A percentile compares a stretch with the other conserved stretches of the same genome.
Conservation (phyloP, 2,329 filamentous ascomycete species). For the Aspergillus brunneoviolaceus region DNA sequence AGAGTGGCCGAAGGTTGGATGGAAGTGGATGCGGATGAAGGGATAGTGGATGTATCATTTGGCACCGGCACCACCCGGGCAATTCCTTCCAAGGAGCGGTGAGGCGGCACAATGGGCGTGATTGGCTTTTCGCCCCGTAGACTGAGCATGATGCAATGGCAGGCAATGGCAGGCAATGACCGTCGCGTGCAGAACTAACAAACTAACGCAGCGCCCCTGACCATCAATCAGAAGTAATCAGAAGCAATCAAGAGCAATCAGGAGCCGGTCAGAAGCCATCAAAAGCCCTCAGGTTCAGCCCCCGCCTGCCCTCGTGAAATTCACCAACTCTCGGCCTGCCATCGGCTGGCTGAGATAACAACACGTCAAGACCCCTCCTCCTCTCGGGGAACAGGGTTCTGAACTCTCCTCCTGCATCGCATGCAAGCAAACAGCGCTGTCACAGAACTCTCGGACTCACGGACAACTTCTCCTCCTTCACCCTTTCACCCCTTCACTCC, state of each 20-base stretch:
- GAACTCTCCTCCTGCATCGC: conserved; percentile 7
- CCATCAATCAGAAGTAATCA: background rate
- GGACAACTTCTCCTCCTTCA: conserved; percentile 7
- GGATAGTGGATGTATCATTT: conserved; percentile 11
- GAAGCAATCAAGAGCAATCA: conserved; percentile 1
- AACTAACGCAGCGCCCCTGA: background rate
- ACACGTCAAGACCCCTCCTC: conserved; percentile 21
- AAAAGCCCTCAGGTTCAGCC: background rate
- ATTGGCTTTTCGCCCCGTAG: background rate
- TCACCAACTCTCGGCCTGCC: conserved; percentile 7
- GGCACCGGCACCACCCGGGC: conserved; percentile 14
- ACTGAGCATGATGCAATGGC: background rate
- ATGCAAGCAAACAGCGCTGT: conserved; percentile 3
- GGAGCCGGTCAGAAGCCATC: background rate
- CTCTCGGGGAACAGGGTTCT: conserved; percentile 18
- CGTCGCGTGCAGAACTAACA: background rate
- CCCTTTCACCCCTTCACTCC: background rate
- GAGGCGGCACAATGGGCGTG: conserved; percentile 12
- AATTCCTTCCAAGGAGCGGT: conserved; percentile 21
- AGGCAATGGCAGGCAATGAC: background rate
- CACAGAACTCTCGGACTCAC: background rate
- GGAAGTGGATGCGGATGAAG: background rate
- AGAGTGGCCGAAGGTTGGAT: background rate
- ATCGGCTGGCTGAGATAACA: conserved; percentile 18
- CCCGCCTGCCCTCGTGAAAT: conserved; percentile 19